Conservation (phyloP, 345 rosid genomes). For the Citrus maxima region DNA sequence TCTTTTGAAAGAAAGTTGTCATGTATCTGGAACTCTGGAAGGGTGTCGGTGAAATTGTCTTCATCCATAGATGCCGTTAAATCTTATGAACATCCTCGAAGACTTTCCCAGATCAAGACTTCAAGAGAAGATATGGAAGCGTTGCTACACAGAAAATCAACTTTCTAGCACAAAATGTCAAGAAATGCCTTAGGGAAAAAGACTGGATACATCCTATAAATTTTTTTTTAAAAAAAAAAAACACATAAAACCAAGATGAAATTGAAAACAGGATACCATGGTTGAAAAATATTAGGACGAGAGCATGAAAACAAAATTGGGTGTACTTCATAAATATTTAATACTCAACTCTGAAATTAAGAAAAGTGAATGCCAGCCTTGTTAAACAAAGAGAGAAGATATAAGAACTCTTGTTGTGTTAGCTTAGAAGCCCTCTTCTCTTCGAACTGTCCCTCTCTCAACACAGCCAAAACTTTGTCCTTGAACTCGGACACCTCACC, state of each 20-base stretch:
- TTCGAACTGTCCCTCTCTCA: conserved; percentile 64
- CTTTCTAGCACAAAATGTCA: background rate
- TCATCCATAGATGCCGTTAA: background rate
- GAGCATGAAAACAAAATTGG: background rate
- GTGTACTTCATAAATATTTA: background rate
- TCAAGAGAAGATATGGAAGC: background rate
- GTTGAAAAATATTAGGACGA: background rate
- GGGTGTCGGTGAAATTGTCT: too few species aligned
- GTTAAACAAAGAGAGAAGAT: conserved; percentile 77
- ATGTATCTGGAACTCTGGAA: too few species aligned
- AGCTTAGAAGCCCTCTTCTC: conserved; percentile 82
- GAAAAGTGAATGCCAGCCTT: conserved; percentile 81
- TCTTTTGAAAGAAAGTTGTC: too few species aligned
- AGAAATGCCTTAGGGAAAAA: background rate
- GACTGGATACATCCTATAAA: background rate
- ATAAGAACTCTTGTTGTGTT: conserved; percentile 76
- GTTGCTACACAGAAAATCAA: background rate
- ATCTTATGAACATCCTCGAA: background rate
- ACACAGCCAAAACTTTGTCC: conserved; percentile 52
- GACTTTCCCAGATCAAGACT: background rate
- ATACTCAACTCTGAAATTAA: conserved; percentile 16
- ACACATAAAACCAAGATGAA: too few species aligned
- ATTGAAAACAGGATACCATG: background rate
- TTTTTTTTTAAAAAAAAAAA: too few species aligned
- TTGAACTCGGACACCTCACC: conserved; percentile 65